Evolutionary conservation across 495 filamentous ascomycete genomes (phyloP).

Genomic region (Lasiosphaeria hispida): DNA sequence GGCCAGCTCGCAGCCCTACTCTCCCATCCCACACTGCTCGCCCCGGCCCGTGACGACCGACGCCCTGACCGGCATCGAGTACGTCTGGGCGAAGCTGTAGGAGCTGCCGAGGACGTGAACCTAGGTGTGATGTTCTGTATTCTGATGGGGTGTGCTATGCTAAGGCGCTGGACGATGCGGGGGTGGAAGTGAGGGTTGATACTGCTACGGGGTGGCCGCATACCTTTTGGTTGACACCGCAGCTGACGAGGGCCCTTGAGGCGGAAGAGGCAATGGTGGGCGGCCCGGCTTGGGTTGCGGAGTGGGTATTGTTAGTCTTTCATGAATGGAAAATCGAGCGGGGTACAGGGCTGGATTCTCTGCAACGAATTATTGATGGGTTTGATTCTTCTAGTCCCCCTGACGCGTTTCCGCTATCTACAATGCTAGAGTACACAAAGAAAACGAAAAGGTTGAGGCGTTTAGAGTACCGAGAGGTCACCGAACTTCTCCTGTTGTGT

Average conservation of each 20-base stretch:
- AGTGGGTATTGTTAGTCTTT: neutral
- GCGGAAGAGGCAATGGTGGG: conserved; percentile 43
- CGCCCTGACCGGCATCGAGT: conserved; percentile 20
- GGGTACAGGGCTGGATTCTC: neutral
- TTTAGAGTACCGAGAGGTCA: conserved; percentile 88
- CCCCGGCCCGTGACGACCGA: conserved; percentile 31
- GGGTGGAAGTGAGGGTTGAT: conserved; percentile 29
- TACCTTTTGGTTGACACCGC: conserved; percentile 37
- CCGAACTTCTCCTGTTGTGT: conserved; percentile 87
- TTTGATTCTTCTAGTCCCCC: conserved; percentile 23
- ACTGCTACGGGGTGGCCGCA: conserved; percentile 33
- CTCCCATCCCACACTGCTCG: conserved; percentile 10
- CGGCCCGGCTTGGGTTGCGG: conserved; percentile 36
- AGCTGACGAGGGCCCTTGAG: conserved; percentile 21
- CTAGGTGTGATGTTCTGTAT: conserved; percentile 35
- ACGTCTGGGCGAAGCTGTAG: conserved; percentile 18
- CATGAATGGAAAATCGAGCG: neutral
- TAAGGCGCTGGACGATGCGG: conserved; percentile 26
- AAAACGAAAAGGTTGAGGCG: conserved; percentile 33
- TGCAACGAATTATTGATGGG: neutral
- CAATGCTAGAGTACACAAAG: conserved; percentile 60
- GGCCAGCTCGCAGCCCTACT: conserved; percentile 33
- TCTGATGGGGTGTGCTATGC: conserved; percentile 37
- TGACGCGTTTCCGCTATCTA: conserved; percentile 44
- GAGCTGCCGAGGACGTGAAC: conserved; percentile 31